Evolutionary conservation across 495 filamentous ascomycete genomes (phyloP).

Genomic region (Aspergillus indologenus): DNA sequence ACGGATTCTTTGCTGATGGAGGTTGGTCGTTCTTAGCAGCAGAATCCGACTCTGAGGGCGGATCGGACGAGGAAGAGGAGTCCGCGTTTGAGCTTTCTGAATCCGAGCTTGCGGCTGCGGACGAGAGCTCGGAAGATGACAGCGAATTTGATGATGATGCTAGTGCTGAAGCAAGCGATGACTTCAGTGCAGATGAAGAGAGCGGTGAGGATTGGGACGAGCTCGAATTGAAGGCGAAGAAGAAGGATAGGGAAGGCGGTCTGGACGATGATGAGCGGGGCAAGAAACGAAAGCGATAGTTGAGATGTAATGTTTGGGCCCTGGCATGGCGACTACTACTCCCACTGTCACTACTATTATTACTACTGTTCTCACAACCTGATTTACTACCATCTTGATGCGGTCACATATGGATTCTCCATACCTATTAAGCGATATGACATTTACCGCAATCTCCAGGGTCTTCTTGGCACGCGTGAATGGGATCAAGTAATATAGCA

Average conservation of each 20-base stretch:
- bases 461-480: too few species aligned
- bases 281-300: conserved; percentile 55
- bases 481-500: too few species aligned
- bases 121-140: conserved; percentile 81
- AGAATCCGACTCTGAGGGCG: conserved; percentile 83
- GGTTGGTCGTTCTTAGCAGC: conserved; percentile 91
- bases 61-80: conserved; percentile 79
- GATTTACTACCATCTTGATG: too few species aligned
- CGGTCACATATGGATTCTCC: too few species aligned
- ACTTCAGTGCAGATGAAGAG: conserved; percentile 72
- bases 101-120: conserved; percentile 72
- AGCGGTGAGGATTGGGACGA: conserved; percentile 93
- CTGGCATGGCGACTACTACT: neutral
- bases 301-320: conserved; percentile 1
- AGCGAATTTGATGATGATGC: conserved; percentile 92
- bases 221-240: conserved; percentile 83
- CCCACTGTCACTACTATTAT: neutral
- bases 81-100: conserved; percentile 87
- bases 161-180: conserved; percentile 71
- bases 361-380: too few species aligned
- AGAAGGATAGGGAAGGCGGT: conserved; percentile 74
- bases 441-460: too few species aligned
- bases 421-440: too few species aligned
- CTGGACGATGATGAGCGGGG: conserved; percentile 67
- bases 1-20: conserved; percentile 91